These are phyloP conservation scores for Xylaria intraflava DNA, from an alignment of 495 filamentous ascomycete genomes.

Conservation along the genomic window DNA sequence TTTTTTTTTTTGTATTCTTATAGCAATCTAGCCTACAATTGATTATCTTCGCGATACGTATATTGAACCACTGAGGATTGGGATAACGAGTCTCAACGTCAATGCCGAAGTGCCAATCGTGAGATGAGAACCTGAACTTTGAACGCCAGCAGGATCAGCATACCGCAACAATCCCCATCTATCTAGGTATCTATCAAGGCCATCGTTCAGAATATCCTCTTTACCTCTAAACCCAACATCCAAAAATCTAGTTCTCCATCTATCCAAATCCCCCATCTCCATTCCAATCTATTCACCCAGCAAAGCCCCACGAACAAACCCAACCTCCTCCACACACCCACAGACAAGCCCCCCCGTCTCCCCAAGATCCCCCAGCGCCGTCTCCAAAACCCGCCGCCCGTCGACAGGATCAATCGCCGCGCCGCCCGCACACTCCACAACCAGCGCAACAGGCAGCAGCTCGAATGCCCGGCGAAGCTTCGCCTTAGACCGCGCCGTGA, in stretches of 20 bases:
- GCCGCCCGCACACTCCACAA: conserved; percentile 48
- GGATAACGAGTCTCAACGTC: no score
- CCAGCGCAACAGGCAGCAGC: conserved; percentile 42
- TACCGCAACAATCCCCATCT: no score
- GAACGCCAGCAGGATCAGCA: no score
- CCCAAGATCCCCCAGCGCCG: conserved; percentile 29
- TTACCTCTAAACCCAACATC: not conserved
- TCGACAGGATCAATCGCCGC: conserved; percentile 36
- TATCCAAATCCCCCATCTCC: not conserved
- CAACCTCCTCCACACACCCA: conserved; percentile 42
- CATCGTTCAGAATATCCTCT: no score
- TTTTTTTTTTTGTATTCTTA: no score
- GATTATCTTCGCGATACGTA: no score
- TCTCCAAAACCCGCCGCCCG: conserved; percentile 34
- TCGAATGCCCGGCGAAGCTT: conserved; percentile 48
- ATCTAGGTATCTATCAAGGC: no score
- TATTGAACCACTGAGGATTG: no score
- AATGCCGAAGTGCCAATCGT: no score
- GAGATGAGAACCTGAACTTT: no score
- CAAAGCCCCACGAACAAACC: conserved; percentile 23
- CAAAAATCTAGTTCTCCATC: not conserved
- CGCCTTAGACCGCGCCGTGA: conserved; percentile 36
- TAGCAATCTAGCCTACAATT: no score
- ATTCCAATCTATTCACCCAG: not conserved
- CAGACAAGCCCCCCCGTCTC: conserved; percentile 45